Base-by-base conservation (phyloP, 2,329 filamentous ascomycete species). In the Colletotrichum abscissum region DNA sequence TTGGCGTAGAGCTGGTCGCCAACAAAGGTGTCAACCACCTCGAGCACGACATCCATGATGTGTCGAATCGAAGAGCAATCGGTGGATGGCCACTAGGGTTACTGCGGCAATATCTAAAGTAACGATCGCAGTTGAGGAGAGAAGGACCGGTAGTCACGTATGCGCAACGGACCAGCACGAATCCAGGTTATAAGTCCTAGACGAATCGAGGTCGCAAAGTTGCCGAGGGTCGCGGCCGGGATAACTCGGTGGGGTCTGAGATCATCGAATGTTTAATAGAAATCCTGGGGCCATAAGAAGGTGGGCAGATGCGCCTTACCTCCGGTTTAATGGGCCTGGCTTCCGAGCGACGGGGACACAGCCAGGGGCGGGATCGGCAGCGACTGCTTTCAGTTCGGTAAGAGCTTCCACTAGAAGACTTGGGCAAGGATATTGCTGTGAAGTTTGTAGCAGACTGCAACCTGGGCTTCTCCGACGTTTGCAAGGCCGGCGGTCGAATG, bases 31-130 rank as follows among this genome's bases (percentile, higher is more conserved):
- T 98, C 96, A 84, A 91, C 89, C 73, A 95, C 78, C 84, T 98
- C 95, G 76, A 98, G 92, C 58, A 97, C 91, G 84, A 98, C 91
- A 88, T 98, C 96, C 96, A 98, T 98, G 83, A 81, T 87, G 85
- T 76, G 4, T 54, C 22, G 38, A 72, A 68, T 30, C 66, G 11
- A 46, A 24, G 16, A 22, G 46, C 19, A 66, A 38, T 16, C 22
- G 60, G 22, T 49, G 42, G 19, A 49, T 49, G 42, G n/a, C 42
- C 42, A 49, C 19, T 49, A 4, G 19, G 2, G 16, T n/a, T 49
- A 19, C 8, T 22, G 42, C 42, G 7, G 42, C 19, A 22, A n/a
- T 35, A 1, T 35, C 12, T 9, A 54, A 1, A 22, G 52, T 5
- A 16, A n/a, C 28, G 24, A 35, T 33, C 49, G 62, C 57, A 24